Evolutionary conservation across 163 green algal species (phyloP), one percentile per base, ranked within the genome.

Genomic region (Trebouxiophyceae sp.): DNA sequence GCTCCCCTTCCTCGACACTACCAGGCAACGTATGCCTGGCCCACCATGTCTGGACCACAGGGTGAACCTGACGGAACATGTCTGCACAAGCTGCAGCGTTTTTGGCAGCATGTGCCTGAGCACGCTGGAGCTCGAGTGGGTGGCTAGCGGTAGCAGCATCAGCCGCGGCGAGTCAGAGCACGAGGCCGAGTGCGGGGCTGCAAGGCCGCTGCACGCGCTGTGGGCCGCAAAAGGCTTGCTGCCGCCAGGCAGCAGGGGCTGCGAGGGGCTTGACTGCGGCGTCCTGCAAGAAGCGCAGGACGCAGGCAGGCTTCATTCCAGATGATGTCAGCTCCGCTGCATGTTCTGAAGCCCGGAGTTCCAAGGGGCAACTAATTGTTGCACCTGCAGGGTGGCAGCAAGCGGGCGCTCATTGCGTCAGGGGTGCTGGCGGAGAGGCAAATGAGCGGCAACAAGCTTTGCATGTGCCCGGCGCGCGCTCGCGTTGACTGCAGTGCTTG

Each of bases 31-130:
- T n/a, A n/a, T n/a, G n/a, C n/a, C n/a, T n/a, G n/a, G n/a, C n/a
- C n/a, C n/a, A n/a, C n/a, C n/a, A n/a, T n/a, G n/a, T n/a, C n/a
- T n/a, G n/a, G n/a, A n/a, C n/a, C n/a, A n/a, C n/a, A n/a, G n/a
- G n/a, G n/a, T n/a, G n/a, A n/a, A n/a, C n/a, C n/a, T n/a, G n/a
- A n/a, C n/a, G n/a, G n/a, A n/a, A n/a, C n/a, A n/a, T n/a, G n/a
- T n/a, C 34, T 46, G 58, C 69, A 67, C 72, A 71, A 74, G 54
- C 91, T 86, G 68, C 74, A 65, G 58, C 69, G 62, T 3, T 65
- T n/a, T n/a, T n/a, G 68, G 2, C 34, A 56, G 1, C 57, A 72
- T 28, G 62, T 58, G 63, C 24, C 59, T 33, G 28, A 67, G 57
- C 56, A 68, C 47, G 34, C 54, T 46, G 76, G n/a, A 87, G 33